These are phyloP conservation scores for Xylariaceae sp. DNA, from an alignment of 2,329 filamentous ascomycete genomes.

Conservation along the genomic window DNA sequence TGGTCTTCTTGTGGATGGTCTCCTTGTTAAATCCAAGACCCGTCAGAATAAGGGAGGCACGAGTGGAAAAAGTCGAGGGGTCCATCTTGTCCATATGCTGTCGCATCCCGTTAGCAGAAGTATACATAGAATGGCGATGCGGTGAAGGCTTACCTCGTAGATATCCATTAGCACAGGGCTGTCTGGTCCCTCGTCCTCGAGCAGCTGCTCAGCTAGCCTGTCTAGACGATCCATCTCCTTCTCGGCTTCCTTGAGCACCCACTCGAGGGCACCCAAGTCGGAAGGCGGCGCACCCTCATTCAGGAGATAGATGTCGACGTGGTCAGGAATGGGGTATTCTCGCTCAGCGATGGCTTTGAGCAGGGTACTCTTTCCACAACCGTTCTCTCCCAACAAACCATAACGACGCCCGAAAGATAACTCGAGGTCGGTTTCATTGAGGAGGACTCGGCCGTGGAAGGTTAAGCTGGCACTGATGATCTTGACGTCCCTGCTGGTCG, in stretches of 20 bases:
- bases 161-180: slow-evolving; percentile 88
- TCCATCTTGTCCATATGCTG: slow-evolving; percentile 99
- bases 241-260: slow-evolving; percentile 95
- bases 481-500: slow-evolving; percentile 91
- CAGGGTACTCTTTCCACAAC: slow-evolving; percentile 97
- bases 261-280: slow-evolving; percentile 90
- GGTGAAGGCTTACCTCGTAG: slow-evolving; percentile 73
- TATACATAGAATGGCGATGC: background rate
- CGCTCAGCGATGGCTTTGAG: slow-evolving; percentile 91
- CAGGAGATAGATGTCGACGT: slow-evolving; percentile 96
- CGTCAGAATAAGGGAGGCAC: slow-evolving; percentile 93
- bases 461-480: slow-evolving; percentile 91
- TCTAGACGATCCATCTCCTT: slow-evolving; percentile 90
- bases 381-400: slow-evolving; percentile 96
- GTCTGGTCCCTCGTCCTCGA: slow-evolving; percentile 92
- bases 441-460: slow-evolving; percentile 96
- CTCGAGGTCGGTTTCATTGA: slow-evolving; percentile 92
- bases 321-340: slow-evolving; percentile 94
- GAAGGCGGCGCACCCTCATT: slow-evolving; percentile 94
- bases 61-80: slow-evolving; percentile 92
- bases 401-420: slow-evolving; percentile 92
- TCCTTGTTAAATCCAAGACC: slow-evolving; percentile 99
- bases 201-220: slow-evolving; percentile 81
- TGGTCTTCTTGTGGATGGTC: slow-evolving; percentile 99
- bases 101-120: slow-evolving; percentile 5